Evolutionary conservation across 805 yeast species (phyloP).

Genomic region (Lipomyces oligophaga): DNA sequence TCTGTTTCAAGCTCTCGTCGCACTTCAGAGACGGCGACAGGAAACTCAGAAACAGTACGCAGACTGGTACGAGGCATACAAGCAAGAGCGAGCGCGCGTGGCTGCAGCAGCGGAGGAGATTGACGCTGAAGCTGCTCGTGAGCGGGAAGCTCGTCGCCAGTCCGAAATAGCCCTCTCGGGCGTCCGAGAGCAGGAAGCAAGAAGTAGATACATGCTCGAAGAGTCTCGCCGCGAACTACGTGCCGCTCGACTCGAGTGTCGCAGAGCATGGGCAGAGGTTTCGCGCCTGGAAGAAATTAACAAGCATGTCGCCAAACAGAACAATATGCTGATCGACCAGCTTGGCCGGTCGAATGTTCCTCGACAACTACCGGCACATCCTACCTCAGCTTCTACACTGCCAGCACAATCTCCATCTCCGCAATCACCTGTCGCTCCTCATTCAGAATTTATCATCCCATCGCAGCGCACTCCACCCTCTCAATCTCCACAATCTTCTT

Average conservation of each 20-base stretch:
- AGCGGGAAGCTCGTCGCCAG: constrained; percentile 8
- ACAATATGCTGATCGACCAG: too few relatives aligned
- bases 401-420: too few relatives aligned
- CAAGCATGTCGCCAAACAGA: too few relatives aligned
- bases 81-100: constrained; percentile 13
- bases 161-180: constrained; percentile 1
- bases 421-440: too few relatives aligned
- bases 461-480: too few relatives aligned
- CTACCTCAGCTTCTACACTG: too few relatives aligned
- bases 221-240: constrained; percentile 17
- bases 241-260: constrained; percentile 23
- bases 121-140: constrained; percentile 9
- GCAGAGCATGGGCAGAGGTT: constrained; percentile 27
- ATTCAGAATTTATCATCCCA: too few relatives aligned
- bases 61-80: constrained; percentile 17
- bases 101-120: constrained; percentile 15
- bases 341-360: too few relatives aligned
- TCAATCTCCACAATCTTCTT: too few relatives aligned
- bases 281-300: constrained; percentile 19
- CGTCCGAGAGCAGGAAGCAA: constrained; percentile 8
- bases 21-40: constrained; percentile 20
- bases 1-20: constrained; percentile 16
- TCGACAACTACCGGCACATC: too few relatives aligned
- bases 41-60: constrained; percentile 19
- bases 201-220: constrained; percentile 10